Conservation (phyloP, 352 stramenopile genomes). For the Phytopythium cucurbitacearum region DNA sequence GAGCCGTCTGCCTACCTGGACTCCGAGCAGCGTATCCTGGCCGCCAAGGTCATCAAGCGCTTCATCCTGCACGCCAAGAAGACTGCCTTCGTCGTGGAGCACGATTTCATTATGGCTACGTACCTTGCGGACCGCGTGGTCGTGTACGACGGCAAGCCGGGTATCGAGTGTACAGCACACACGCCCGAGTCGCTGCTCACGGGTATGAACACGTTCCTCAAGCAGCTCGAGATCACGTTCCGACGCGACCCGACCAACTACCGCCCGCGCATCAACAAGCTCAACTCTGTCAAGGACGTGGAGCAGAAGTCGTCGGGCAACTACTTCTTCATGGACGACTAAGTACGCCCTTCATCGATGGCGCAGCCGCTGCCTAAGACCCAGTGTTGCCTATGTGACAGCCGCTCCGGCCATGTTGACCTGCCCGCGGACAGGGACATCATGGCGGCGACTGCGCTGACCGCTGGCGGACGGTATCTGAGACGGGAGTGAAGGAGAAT, state of each 20-base stretch:
- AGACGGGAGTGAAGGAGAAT: conserved; percentile 17
- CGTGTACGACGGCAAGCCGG: conserved; percentile 94
- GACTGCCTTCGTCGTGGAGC: conserved; percentile 99
- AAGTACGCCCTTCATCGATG: conserved; percentile 20
- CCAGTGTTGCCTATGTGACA: neutral
- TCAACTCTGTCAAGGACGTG: conserved; percentile 95
- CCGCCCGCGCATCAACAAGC: conserved; percentile 96
- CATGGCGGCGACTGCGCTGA: conserved; percentile 1
- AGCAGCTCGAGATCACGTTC: conserved; percentile 99
- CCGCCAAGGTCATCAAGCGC: conserved; percentile 99
- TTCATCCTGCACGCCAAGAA: conserved; percentile 99
- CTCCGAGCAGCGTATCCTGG: conserved; percentile 99
- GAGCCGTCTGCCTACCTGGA: conserved; percentile 99
- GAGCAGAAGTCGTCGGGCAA: conserved; percentile 97
- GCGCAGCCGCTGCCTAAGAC: conserved; percentile 11
- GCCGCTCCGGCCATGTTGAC: neutral
- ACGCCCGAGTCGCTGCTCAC: conserved; percentile 93
- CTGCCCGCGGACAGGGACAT: neutral
- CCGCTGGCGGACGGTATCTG: neutral
- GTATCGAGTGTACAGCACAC: conserved; percentile 96
- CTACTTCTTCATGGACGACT: conserved; percentile 99
- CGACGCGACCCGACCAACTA: conserved; percentile 98
- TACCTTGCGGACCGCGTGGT: conserved; percentile 97
- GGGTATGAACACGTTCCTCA: conserved; percentile 99
- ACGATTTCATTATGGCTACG: conserved; percentile 99